A percentile compares a stretch with the other conserved stretches of the same genome.
Conservation (phyloP, 2,329 filamentous ascomycete genomes). For the Colletotrichum australisinense region DNA sequence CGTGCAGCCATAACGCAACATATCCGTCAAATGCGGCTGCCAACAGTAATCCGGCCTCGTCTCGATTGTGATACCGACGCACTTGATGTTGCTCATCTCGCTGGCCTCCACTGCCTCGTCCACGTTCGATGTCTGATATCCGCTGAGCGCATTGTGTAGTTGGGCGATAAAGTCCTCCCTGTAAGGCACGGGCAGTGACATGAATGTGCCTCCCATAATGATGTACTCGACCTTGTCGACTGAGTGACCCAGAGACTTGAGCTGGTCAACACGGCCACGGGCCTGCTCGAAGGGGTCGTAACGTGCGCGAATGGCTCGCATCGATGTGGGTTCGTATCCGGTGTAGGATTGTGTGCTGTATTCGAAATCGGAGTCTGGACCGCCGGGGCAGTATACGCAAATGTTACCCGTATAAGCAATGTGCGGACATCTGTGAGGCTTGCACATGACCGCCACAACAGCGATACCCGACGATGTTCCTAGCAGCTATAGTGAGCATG, state of each 20-base stretch:
- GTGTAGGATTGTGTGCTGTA: constrained; percentile 99
- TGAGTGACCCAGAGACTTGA: constrained; percentile 93
- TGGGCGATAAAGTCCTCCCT: constrained; percentile 94
- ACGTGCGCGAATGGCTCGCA: constrained; percentile 95
- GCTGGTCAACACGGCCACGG: constrained; percentile 93
- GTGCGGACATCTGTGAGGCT: constrained; percentile 96
- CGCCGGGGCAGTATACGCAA: constrained; percentile 97
- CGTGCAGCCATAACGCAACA: constrained; percentile 98
- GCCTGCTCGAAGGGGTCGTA: constrained; percentile 99
- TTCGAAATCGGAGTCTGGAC: constrained; percentile 98
- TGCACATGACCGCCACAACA: constrained; percentile 99
- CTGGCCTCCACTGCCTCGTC: constrained; percentile 95
- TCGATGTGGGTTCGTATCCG: constrained; percentile 97
- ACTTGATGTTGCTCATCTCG: constrained; percentile 97
- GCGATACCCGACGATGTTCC: constrained; percentile 96
- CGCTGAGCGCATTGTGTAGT: constrained; percentile 95
- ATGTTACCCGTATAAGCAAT: constrained; percentile 99
- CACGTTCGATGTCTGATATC: constrained; percentile 93
- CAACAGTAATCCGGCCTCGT: constrained; percentile 97
- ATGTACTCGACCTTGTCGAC: constrained; percentile 99
- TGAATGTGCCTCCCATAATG: constrained; percentile 99
- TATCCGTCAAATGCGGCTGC: constrained; percentile 92
- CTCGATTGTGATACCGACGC: constrained; percentile 98
- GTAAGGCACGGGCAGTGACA: constrained; percentile 92
- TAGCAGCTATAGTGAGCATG: constrained; percentile 43